phyloP scores from a whole-genome alignment of 495 filamentous ascomycete genomes.

The Xylaria telfairii region DNA sequence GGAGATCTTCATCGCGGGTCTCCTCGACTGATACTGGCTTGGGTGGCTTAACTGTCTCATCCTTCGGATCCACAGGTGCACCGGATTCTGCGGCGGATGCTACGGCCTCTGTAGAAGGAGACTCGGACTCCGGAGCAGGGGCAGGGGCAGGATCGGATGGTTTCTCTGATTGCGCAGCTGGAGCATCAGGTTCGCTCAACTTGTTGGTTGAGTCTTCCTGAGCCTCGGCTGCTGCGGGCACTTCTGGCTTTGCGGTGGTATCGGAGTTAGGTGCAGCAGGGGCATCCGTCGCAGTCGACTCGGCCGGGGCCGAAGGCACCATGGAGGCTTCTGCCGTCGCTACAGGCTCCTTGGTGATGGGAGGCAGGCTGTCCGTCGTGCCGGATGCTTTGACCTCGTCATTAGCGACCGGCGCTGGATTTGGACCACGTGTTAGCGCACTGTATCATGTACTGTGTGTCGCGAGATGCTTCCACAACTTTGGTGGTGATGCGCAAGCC shows the following conservation, averaged over 20 bases:
- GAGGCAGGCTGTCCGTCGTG: slow-evolving; percentile 28
- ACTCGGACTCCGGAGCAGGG: slow-evolving; percentile 8
- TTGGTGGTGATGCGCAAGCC: slow-evolving; percentile 30
- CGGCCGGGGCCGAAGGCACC: slow-evolving; percentile 27
- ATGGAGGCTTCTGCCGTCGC: slow-evolving; percentile 28
- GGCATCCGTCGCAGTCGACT: slow-evolving; percentile 17
- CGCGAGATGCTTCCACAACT: slow-evolving; percentile 1
- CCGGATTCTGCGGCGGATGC: slow-evolving; percentile 17
- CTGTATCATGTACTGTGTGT: slow-evolving; percentile 34
- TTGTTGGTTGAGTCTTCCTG: slow-evolving; percentile 29
- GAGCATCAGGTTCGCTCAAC: slow-evolving; percentile 25
- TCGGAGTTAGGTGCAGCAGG: slow-evolving; percentile 27
- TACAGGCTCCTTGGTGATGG: slow-evolving; percentile 27
- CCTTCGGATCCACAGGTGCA: slow-evolving; percentile 29
- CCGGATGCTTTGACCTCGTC: slow-evolving; percentile 30
- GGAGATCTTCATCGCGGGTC: slow-evolving; percentile 30
- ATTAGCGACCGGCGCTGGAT: slow-evolving; percentile 28
- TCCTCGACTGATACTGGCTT: slow-evolving; percentile 37
- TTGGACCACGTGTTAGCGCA: slow-evolving; percentile 34
- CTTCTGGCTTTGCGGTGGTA: slow-evolving; percentile 28
- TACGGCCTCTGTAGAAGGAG: slow-evolving; percentile 23
- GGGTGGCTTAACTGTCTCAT: slow-evolving; percentile 28
- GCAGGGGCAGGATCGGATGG: slow-evolving; percentile 26
- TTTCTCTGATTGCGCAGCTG: slow-evolving; percentile 32
- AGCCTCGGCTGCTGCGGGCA: slow-evolving; percentile 23